Evolutionary conservation across 768 basidiomycete species (phyloP).

Genomic region (Termitomyces sp.): DNA sequence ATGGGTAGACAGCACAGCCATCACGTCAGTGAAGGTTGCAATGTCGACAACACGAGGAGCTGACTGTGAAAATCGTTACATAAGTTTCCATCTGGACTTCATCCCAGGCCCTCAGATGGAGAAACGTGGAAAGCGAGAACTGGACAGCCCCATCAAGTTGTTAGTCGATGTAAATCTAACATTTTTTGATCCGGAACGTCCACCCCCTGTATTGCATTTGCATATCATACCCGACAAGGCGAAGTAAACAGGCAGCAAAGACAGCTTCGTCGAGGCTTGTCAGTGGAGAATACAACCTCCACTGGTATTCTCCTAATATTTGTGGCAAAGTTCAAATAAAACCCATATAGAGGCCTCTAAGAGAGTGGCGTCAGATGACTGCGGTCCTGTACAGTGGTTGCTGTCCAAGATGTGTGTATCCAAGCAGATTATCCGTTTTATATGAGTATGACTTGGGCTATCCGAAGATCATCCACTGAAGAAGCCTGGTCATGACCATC

Average conservation of each 20-base stretch:
- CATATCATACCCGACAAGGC: too few species aligned
- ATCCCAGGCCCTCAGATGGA: neutral
- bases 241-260: too few species aligned
- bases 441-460: neutral
- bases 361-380: neutral
- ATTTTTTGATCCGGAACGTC: too few species aligned
- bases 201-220: too few species aligned
- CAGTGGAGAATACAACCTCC: neutral
- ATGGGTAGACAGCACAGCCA: neutral
- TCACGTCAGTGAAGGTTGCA: neutral
- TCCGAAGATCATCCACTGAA: constrained; percentile 7
- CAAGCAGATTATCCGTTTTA: constrained; percentile 5
- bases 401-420: neutral
- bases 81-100: neutral
- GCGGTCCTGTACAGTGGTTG: neutral
- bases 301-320: neutral
- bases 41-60: neutral
- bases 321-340: neutral
- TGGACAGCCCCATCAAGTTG: too few species aligned
- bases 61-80: neutral
- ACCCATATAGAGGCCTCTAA: neutral
- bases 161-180: too few species aligned
- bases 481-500: constrained; percentile 4
- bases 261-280: too few species aligned
- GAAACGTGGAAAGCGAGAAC: neutral